A percentile compares a stretch with the other conserved stretches of the same genome.
phyloP scores from a whole-genome alignment of 306 rosid genomes.

The Castanea crenata region DNA sequence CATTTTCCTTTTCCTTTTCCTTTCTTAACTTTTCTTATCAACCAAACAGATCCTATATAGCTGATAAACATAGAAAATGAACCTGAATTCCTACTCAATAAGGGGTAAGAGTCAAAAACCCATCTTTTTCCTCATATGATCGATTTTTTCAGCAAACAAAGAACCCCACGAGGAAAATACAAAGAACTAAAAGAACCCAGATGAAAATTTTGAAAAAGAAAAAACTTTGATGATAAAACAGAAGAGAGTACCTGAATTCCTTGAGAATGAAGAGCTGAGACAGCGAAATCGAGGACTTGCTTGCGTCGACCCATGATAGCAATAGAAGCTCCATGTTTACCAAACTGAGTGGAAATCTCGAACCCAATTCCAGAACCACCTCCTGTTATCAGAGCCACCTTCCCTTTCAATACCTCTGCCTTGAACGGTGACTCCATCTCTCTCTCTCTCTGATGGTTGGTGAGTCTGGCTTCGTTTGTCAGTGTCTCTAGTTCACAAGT shows the following conservation, averaged over 20 bases:
- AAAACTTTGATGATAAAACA: not conserved
- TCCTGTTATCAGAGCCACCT: conserved; percentile 81
- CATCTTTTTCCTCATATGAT: not conserved
- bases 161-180: not conserved
- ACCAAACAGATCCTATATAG: not conserved
- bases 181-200: not conserved
- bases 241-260: conserved; percentile 47
- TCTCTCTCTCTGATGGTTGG: not conserved
- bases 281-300: conserved; percentile 69
- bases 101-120: not conserved
- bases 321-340: conserved; percentile 86
- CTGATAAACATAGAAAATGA: not conserved
- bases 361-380: conserved; percentile 95
- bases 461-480: not conserved
- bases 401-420: conserved; percentile 55
- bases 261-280: conserved; percentile 59
- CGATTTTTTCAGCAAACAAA: conserved; percentile 5
- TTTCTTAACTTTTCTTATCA: not conserved
- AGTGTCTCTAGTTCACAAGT: not conserved
- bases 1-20: not conserved
- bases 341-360: conserved; percentile 71
- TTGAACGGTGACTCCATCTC: conserved; percentile 70
- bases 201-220: not conserved
- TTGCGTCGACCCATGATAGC: conserved; percentile 90
- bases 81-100: not conserved